Evolutionary conservation across 176 grass and related monocot species (phyloP).

Genomic region (Metroxylon sagu): DNA sequence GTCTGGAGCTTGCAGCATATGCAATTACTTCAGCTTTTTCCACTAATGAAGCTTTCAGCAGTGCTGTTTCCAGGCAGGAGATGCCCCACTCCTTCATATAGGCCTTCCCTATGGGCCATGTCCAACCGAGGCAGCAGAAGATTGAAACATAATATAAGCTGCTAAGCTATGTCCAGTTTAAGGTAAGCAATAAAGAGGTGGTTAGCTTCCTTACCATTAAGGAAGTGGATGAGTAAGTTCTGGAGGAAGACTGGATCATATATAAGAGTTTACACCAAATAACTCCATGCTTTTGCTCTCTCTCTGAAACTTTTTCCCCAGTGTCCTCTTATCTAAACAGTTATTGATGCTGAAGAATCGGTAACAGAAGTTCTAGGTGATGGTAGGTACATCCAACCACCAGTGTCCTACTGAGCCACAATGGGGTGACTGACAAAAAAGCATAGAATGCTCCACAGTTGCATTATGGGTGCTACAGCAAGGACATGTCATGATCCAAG

Average conservation of each 20-base stretch:
- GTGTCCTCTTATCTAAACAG: too few species aligned
- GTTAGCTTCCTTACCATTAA: too few species aligned
- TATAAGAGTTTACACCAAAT: too few species aligned
- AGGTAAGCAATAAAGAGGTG: too few species aligned
- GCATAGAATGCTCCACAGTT: not conserved
- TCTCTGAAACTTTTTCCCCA: too few species aligned
- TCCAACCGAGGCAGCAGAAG: too few species aligned
- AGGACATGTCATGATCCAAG: constrained; percentile 1
- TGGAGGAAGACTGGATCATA: too few species aligned
- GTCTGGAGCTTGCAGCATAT: constrained; percentile 1
- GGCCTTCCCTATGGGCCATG: not conserved
- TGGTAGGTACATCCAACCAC: not conserved
- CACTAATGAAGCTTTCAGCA: not conserved
- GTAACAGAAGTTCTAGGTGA: not conserved
- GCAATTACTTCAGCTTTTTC: not conserved
- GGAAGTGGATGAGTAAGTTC: too few species aligned
- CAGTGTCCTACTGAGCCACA: not conserved
- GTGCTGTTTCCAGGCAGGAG: not conserved
- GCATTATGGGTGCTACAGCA: not conserved
- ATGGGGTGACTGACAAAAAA: not conserved
- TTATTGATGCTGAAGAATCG: not conserved
- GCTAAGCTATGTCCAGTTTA: too few species aligned
- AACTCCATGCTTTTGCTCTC: too few species aligned
- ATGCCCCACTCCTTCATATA: not conserved
- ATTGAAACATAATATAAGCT: too few species aligned